phyloP scores from a whole-genome alignment of 2,329 filamentous ascomycete genomes.

The Aspergillus niger region DNA sequence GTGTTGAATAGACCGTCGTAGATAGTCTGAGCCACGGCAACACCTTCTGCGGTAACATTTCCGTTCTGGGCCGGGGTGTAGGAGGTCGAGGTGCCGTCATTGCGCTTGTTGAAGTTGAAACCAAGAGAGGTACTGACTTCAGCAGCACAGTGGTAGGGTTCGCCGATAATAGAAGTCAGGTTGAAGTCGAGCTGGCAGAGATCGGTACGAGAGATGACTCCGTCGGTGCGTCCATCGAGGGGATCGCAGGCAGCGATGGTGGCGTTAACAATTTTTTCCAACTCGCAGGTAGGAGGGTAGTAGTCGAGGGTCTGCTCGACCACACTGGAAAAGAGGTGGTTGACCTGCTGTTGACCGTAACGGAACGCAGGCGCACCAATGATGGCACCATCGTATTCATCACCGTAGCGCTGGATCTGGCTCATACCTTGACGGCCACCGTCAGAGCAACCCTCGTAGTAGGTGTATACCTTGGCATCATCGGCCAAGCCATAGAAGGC shows the following conservation, averaged over 20 bases:
- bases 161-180: slow-evolving; percentile 49
- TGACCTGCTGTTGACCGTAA: slow-evolving; percentile 46
- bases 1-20: slow-evolving; percentile 44
- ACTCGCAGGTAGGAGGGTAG: slow-evolving; percentile 42
- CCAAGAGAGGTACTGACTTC: slow-evolving; percentile 26
- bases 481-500: slow-evolving; percentile 41
- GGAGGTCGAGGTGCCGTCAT: slow-evolving; percentile 20
- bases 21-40: slow-evolving; percentile 39
- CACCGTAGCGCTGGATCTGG: slow-evolving; percentile 54
- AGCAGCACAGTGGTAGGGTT: slow-evolving; percentile 48
- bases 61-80: slow-evolving; percentile 35
- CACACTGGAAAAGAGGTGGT: slow-evolving; percentile 42
- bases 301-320: slow-evolving; percentile 47
- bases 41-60: slow-evolving; percentile 29
- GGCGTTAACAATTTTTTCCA: slow-evolving; percentile 48
- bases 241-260: slow-evolving; percentile 58
- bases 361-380: slow-evolving; percentile 53
- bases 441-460: slow-evolving; percentile 59
- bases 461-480: slow-evolving; percentile 40
- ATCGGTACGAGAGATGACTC: slow-evolving; percentile 54
- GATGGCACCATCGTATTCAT: slow-evolving; percentile 50
- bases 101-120: slow-evolving; percentile 28
- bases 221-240: slow-evolving; percentile 57
- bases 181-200: slow-evolving; percentile 52
- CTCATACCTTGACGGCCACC: slow-evolving; percentile 55